Base-by-base conservation (phyloP, 1,284 basidiomycete species). In the Lignosus rhinocerotis region DNA sequence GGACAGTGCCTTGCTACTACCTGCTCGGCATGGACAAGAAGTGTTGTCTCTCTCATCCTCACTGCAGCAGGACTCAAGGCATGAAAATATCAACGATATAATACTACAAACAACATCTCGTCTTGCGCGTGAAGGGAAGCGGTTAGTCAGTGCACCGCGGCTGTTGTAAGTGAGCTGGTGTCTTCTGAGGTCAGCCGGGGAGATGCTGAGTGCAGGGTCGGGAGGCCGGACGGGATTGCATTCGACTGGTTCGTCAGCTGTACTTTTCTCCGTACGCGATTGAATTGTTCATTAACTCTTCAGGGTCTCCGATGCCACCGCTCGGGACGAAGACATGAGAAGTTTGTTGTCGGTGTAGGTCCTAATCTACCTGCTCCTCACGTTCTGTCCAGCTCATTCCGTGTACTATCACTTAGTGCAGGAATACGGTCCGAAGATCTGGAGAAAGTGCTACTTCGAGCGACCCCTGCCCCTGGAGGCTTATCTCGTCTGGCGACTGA, bases 201-300 rank as follows among this genome's bases (percentile, higher is more conserved):
- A 58, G 44, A 59, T 45, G 45, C 25, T 50, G 31, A 42, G 45
- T 46, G 9, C 8, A 47, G 38, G 25, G 25, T 12, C 21, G 36
- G 16, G 42, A 68, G 67, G 39, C 44, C 58, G 16, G 59, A 66
- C 25, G 64, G 64, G 8, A 65, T 69, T 42, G 43, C 53, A 1
- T 69, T 69, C 32, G 66, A 67, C 31, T 69, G 67, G 67, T 69
- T 52, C 19, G 60, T 62, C 14, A n/a, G 17, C n/a, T 42, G 9
- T 19, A 19, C 17, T 10, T 19, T 43, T 45, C 6, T 16, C 7
- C 16, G 33, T 25, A 49, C 36, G 7, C 31, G 12, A 3, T 33
- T 36, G 12, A 7, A 25, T 42, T 33, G 11, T 19, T 17, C 30
- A 38, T 21, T 32, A 8, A 17, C 21, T 43, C 11, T 21, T 16